A percentile compares a stretch with the other conserved stretches of the same genome.
Evolutionary conservation across 306 rosid species (phyloP).

Genomic region (Castanea sativa): DNA sequence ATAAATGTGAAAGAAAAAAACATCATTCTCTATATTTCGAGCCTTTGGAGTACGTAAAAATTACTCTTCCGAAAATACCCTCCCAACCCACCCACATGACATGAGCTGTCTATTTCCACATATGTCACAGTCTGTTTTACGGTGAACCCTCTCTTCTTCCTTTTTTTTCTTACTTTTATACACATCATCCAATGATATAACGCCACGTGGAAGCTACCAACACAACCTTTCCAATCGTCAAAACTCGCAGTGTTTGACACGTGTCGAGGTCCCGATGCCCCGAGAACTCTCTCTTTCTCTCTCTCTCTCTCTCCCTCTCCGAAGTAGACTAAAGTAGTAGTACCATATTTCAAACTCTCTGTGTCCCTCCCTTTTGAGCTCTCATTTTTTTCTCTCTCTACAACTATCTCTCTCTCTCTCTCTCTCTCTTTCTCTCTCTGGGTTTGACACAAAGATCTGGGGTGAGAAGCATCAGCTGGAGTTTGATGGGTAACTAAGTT

Average conservation of each 20-base stretch:
- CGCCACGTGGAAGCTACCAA: constrained; percentile 26
- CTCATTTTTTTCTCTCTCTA: constrained; percentile 24
- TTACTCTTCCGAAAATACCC: not conserved
- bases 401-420: not conserved
- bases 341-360: constrained; percentile 41
- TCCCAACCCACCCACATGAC: not conserved
- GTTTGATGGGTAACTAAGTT: constrained; percentile 24
- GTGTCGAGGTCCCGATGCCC: constrained; percentile 35
- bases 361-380: constrained; percentile 38
- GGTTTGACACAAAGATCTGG: constrained; percentile 34
- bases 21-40: too few species aligned
- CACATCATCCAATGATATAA: not conserved
- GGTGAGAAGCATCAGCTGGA: constrained; percentile 18
- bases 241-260: constrained; percentile 31
- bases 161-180: not conserved
- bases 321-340: not conserved
- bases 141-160: not conserved
- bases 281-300: constrained; percentile 13
- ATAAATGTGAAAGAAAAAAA: too few species aligned
- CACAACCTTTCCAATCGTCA: constrained; percentile 6
- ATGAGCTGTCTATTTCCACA: constrained; percentile 12
- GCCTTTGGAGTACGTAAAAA: too few species aligned
- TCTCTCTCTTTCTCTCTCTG: constrained; percentile 31
- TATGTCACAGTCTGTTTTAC: constrained; percentile 27
- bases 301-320: constrained; percentile 4